These are phyloP conservation scores for Eucalyptus marginata DNA, from an alignment of 345 rosid genomes.

Conservation along the genomic window DNA sequence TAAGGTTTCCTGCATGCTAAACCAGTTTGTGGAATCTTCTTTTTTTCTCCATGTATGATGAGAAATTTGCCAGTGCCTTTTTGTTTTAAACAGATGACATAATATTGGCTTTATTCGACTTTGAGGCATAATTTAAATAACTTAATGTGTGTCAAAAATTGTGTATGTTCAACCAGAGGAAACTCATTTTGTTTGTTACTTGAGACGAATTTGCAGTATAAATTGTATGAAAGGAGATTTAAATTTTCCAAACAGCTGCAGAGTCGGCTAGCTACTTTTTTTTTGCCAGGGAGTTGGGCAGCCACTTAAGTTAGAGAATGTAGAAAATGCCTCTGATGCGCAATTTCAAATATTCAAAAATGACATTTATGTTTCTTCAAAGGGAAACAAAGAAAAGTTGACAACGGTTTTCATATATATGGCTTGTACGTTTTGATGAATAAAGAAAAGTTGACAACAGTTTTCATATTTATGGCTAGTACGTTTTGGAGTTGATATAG, in stretches of 20 bases:
- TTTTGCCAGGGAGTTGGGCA: neutral
- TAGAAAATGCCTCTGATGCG: neutral
- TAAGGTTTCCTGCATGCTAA: neutral
- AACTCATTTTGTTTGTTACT: neutral
- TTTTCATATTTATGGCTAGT: neutral
- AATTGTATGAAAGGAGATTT: neutral
- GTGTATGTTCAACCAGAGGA: neutral
- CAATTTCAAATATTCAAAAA: neutral
- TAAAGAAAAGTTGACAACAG: neutral
- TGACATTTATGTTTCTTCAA: neutral
- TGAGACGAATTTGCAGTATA: neutral
- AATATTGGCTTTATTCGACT: neutral
- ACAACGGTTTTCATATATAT: neutral
- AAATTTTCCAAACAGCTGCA: neutral
- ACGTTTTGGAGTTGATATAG: neutral
- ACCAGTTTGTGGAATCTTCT: neutral
- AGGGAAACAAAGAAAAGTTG: neutral
- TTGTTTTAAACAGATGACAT: neutral
- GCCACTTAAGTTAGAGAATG: neutral
- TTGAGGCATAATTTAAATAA: neutral
- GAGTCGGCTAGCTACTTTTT: neutral
- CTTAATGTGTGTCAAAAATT: neutral
- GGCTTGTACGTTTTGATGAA: neutral
- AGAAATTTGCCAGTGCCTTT: neutral
- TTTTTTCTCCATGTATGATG: neutral